These are phyloP conservation scores for Neofusicoccum ribis DNA, from an alignment of 2,329 filamentous ascomycete species.

Conservation along the genomic window DNA sequence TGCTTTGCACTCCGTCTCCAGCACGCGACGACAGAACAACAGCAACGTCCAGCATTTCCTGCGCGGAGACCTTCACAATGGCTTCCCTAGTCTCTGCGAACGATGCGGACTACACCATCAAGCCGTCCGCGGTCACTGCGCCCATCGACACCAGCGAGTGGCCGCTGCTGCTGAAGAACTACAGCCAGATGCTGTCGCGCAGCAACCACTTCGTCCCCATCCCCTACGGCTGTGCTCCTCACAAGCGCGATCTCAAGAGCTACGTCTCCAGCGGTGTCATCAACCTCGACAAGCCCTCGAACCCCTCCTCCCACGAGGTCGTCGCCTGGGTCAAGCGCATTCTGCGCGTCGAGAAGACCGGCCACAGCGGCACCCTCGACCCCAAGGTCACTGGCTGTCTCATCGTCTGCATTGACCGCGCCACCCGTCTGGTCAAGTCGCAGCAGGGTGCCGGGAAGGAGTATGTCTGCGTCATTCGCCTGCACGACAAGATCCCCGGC, in stretches of 20 bases:
- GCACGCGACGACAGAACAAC: conserved; percentile 14
- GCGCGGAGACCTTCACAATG: conserved; percentile 20
- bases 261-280: conserved; percentile 98
- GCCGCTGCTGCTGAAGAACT: conserved; percentile 95
- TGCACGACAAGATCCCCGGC: conserved; percentile 93
- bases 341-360: conserved; percentile 91
- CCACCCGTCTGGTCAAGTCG: conserved; percentile 95
- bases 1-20: background rate
- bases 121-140: conserved; percentile 78
- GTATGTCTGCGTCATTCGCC: conserved; percentile 91
- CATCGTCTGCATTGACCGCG: conserved; percentile 94
- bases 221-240: conserved; percentile 83
- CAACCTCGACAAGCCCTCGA: conserved; percentile 96
- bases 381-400: conserved; percentile 96
- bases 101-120: conserved; percentile 81
- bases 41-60: conserved; percentile 20
- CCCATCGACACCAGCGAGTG: conserved; percentile 82
- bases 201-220: conserved; percentile 98
- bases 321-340: conserved; percentile 99
- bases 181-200: conserved; percentile 88
- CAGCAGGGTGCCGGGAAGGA: conserved; percentile 99
- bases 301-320: conserved; percentile 97
- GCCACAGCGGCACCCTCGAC: conserved; percentile 96
- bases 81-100: conserved; percentile 27
- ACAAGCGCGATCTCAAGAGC: conserved; percentile 93